A percentile compares a stretch with the other conserved stretches of the same genome.
Conservation (phyloP, 2,329 filamentous ascomycete genomes). For the Botryotinia narcissicola region DNA sequence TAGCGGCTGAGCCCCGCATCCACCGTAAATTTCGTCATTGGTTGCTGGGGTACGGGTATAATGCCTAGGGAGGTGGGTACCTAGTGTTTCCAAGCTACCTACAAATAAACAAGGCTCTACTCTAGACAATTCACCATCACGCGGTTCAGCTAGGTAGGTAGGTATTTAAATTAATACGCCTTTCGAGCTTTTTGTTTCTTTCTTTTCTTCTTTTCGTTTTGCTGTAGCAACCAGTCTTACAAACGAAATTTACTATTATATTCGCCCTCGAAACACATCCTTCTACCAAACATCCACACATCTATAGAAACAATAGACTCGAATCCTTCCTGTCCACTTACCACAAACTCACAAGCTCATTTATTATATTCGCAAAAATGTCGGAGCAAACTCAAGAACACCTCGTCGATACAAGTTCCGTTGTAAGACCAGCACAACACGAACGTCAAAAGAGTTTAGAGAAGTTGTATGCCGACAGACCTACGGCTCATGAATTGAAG, state of each 20-base stretch:
- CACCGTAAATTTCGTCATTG: background rate
- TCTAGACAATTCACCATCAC: background rate
- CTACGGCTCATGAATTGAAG: conserved; percentile 63
- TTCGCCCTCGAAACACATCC: too few species aligned
- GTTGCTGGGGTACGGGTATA: background rate
- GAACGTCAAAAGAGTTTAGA: conserved; percentile 68
- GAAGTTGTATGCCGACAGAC: conserved; percentile 69
- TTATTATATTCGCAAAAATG: conserved; percentile 17
- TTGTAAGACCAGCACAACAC: conserved; percentile 48
- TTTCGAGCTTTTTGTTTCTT: background rate
- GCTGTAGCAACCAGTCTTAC: background rate
- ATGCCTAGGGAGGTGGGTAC: background rate
- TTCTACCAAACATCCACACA: background rate
- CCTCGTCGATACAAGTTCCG: conserved; percentile 47
- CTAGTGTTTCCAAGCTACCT: background rate
- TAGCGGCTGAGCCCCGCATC: conserved; percentile 6
- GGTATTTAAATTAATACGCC: background rate
- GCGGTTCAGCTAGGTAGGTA: background rate
- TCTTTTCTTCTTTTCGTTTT: background rate
- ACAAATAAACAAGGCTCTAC: background rate
- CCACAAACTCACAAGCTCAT: background rate
- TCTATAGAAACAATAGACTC: background rate
- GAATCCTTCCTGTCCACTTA: background rate
- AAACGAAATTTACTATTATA: background rate
- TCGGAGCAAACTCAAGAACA: conserved; percentile 25